Evolutionary conservation across 2,329 filamentous ascomycete species (phyloP).

Genomic region (Sordariomycetes sp.): DNA sequence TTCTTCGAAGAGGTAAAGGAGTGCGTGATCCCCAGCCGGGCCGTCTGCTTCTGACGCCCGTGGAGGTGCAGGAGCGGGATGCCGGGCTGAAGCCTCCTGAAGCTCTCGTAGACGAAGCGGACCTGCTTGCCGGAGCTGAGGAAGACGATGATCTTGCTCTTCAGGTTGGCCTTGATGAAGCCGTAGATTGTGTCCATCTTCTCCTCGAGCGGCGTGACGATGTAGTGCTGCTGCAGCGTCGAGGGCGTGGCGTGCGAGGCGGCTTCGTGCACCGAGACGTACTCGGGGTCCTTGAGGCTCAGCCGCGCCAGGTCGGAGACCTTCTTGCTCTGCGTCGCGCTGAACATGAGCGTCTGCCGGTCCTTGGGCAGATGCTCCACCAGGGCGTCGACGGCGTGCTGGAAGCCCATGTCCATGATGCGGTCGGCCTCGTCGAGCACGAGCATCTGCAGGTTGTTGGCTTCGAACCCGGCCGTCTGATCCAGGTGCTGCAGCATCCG

Average conservation of each 20-base stretch:
- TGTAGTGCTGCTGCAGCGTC: slow-evolving; percentile 83
- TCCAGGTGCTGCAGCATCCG: slow-evolving; percentile 93
- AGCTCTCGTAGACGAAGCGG: slow-evolving; percentile 87
- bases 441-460: slow-evolving; percentile 83
- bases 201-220: slow-evolving; percentile 73
- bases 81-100: slow-evolving; percentile 88
- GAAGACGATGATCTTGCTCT: slow-evolving; percentile 92
- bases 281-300: slow-evolving; percentile 84
- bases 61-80: slow-evolving; percentile 88
- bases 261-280: slow-evolving; percentile 85
- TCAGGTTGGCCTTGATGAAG: slow-evolving; percentile 84
- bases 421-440: slow-evolving; percentile 94
- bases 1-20: slow-evolving; percentile 74
- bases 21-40: slow-evolving; percentile 77
- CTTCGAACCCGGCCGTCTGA: slow-evolving; percentile 82
- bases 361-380: slow-evolving; percentile 80
- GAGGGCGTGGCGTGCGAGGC: slow-evolving; percentile 72
- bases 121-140: slow-evolving; percentile 94
- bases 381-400: slow-evolving; percentile 81
- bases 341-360: slow-evolving; percentile 89
- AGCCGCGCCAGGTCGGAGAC: slow-evolving; percentile 86
- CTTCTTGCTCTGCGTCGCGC: slow-evolving; percentile 89
- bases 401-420: slow-evolving; percentile 97
- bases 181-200: slow-evolving; percentile 91
- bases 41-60: slow-evolving; percentile 85